Base-by-base conservation (phyloP, 345 rosid species). In the Euphorbia tirucalli region DNA sequence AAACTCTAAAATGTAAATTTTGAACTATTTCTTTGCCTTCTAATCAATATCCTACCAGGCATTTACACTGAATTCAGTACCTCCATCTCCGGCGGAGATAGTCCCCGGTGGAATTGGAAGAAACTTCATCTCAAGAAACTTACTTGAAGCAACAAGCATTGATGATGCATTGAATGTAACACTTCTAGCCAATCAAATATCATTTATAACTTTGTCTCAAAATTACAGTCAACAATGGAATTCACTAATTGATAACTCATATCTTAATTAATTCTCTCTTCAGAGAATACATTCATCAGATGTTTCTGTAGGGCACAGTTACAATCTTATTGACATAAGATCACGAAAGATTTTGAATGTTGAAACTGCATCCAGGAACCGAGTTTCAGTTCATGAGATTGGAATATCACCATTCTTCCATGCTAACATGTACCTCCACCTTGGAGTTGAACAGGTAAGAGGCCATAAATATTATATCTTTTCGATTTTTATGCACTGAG, bases 351-450 rank as follows among this genome's bases (percentile, higher is more conserved):
- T 86, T 43, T 27, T 82, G 76, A 88, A 83, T 60, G 83, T 83
- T 10, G 90, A 83, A 79, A 86, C 87, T 25, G 88, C 87, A 81
- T 84, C 92, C 22, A 78, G 78, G 70, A 73, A 67, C 16, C 79
- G 85, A 30, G 66, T 88, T 74, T 88, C 90, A 8, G 80, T 83
- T 70, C 79, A 62, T n/a, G 80, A 83, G 56, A 75, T 86, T 30
- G 83, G 81, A 30, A 37, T 61, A 25, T 73, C 75, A n/a, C 87
- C 87, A 27, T 84, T 81, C 72, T 88, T 88, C 79, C 90, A 83
- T 62, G 92, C 92, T 52, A 88, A 88, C 74, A 84, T 86, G 88
- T 86, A 83, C 70, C 85, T 84, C 72, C 92, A 86, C 71, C 90
- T 84, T 73, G 80, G 75, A 69, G 77, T 84, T 28, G 72, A 76